These are phyloP conservation scores for Furcasterigmium furcatum DNA, from an alignment of 2,329 filamentous ascomycete species.

Conservation along the genomic window DNA sequence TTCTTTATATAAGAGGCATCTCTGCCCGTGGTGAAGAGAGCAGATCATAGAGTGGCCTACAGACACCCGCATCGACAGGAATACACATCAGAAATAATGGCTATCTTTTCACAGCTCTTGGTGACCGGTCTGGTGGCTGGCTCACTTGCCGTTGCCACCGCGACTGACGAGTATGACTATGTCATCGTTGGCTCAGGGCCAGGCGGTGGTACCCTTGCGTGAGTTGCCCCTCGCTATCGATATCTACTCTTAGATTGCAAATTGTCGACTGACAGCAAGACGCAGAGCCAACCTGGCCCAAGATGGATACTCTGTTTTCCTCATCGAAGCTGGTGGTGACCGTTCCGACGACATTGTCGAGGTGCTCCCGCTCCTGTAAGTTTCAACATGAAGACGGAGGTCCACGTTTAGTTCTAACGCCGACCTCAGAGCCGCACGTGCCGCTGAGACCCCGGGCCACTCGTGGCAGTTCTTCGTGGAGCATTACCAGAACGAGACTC, in stretches of 20 bases:
- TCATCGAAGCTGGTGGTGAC: constrained; percentile 59
- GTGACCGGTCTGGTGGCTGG: neutral
- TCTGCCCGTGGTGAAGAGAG: too few species aligned
- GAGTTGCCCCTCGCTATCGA: neutral
- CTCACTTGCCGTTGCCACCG: neutral
- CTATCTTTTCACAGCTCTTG: too few species aligned
- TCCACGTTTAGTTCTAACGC: neutral
- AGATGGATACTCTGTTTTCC: constrained; percentile 54
- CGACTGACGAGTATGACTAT: constrained; percentile 48
- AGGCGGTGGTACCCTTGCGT: constrained; percentile 54
- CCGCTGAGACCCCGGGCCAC: neutral
- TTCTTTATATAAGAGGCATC: too few species aligned
- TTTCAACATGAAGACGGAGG: neutral
- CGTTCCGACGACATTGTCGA: neutral
- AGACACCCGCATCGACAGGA: too few species aligned
- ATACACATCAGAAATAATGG: too few species aligned
- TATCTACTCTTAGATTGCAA: neutral
- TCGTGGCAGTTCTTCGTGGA: constrained; percentile 15
- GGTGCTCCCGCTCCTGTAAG: neutral
- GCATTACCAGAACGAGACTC: constrained; percentile 13
- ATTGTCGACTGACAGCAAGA: neutral
- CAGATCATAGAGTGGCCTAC: too few species aligned
- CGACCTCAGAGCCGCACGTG: neutral
- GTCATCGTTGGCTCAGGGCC: constrained; percentile 59
- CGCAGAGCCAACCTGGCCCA: constrained; percentile 50